Evolutionary conservation across 768 basidiomycete genomes (phyloP).

Genomic region (Mycena floridula): DNA sequence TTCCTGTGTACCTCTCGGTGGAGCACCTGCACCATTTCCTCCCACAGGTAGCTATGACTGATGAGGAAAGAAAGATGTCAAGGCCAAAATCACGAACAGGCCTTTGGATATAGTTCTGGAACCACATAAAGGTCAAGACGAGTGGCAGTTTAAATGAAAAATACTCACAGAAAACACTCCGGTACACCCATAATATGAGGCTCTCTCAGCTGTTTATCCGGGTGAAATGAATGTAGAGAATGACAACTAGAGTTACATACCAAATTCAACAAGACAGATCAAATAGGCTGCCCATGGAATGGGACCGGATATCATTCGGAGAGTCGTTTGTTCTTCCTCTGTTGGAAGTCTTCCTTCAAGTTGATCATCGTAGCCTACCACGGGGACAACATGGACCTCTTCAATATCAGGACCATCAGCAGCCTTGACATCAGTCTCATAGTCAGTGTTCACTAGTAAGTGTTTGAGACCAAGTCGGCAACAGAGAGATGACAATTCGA

Average conservation of each 20-base stretch:
- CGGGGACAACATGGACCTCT: too few species aligned
- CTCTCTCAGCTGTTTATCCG: slow-evolving; percentile 13
- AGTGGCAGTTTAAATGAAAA: too few species aligned
- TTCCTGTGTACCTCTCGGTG: slow-evolving; percentile 16
- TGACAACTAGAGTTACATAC: background rate
- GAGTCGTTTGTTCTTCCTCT: slow-evolving; percentile 10
- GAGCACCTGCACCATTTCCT: slow-evolving; percentile 23
- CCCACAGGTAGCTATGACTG: too few species aligned
- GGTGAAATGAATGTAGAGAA: background rate
- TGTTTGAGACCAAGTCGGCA: too few species aligned
- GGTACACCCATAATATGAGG: slow-evolving; percentile 21
- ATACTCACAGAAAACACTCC: slow-evolving; percentile 19
- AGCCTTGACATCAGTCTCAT: too few species aligned
- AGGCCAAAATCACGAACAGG: too few species aligned
- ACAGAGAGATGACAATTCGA: too few species aligned
- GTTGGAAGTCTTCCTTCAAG: slow-evolving; percentile 7
- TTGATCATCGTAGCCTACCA: too few species aligned
- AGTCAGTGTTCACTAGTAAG: too few species aligned
- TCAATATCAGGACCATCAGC: too few species aligned
- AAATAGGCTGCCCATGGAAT: slow-evolving; percentile 7
- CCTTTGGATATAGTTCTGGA: slow-evolving; percentile 23
- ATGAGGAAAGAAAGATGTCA: too few species aligned
- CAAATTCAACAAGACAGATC: slow-evolving; percentile 14
- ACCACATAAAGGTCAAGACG: too few species aligned
- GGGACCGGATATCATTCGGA: slow-evolving; percentile 10